These are phyloP conservation scores for Colletotrichum somersetense DNA, from an alignment of 2,329 filamentous ascomycete species.

Conservation along the genomic window DNA sequence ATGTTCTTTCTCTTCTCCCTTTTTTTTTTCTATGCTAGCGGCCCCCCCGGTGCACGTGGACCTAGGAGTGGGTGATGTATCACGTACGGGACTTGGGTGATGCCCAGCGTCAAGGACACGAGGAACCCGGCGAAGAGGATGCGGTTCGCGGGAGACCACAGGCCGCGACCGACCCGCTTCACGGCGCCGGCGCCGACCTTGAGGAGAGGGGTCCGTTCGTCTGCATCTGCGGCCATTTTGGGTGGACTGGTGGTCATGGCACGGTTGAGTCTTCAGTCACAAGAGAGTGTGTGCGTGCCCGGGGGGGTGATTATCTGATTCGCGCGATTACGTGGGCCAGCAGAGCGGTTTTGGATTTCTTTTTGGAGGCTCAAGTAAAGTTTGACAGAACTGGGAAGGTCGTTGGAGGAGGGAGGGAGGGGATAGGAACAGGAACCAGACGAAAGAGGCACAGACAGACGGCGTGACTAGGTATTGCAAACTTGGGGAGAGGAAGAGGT, in stretches of 20 bases:
- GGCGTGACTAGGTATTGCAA: not conserved
- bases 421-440: not conserved
- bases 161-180: conserved; percentile 38
- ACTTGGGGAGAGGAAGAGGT: not conserved
- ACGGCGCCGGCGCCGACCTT: conserved; percentile 39
- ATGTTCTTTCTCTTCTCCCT: too few relatives aligned
- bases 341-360: not conserved
- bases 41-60: not conserved
- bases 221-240: conserved; percentile 33
- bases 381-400: conserved; percentile 26
- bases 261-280: conserved; percentile 5
- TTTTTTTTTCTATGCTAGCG: not conserved
- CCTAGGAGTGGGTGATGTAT: not conserved
- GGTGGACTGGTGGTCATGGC: not conserved
- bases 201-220: conserved; percentile 39
- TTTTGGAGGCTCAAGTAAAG: conserved; percentile 26
- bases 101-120: conserved; percentile 65
- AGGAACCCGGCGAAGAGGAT: conserved; percentile 71
- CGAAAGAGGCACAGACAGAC: not conserved
- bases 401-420: not conserved
- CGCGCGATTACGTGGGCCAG: conserved; percentile 11
- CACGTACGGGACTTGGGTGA: conserved; percentile 63
- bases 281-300: not conserved
- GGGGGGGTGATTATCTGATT: not conserved
- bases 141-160: conserved; percentile 51